Conservation (phyloP, 2,329 filamentous ascomycete genomes). For the Verticillium tricorpus region DNA sequence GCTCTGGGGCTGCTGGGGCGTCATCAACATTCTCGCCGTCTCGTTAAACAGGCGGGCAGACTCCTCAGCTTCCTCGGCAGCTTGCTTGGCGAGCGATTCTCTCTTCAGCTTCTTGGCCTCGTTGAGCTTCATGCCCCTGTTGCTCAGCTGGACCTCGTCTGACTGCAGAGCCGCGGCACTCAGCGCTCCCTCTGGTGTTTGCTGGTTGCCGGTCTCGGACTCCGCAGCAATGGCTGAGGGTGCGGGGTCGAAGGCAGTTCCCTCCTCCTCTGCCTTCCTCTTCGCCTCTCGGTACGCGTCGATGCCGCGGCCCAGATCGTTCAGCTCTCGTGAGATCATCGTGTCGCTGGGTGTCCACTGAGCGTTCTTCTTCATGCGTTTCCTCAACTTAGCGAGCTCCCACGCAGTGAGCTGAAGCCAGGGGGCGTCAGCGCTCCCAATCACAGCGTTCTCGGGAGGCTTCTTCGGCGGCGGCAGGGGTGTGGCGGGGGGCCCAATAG, state of each 20-base stretch:
- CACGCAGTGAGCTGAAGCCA: slow-evolving; percentile 63
- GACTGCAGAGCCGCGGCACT: slow-evolving; percentile 50
- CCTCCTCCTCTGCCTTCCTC: slow-evolving; percentile 61
- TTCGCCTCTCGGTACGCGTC: slow-evolving; percentile 59
- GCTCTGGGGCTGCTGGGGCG: slow-evolving; percentile 20
- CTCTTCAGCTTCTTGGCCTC: slow-evolving; percentile 72
- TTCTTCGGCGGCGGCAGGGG: slow-evolving; percentile 45
- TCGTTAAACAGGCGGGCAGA: slow-evolving; percentile 49
- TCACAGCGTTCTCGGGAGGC: slow-evolving; percentile 49
- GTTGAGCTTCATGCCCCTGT: slow-evolving; percentile 73
- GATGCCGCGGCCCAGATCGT: slow-evolving; percentile 61
- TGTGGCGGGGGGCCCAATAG: slow-evolving; percentile 28
- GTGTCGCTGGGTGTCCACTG: slow-evolving; percentile 81
- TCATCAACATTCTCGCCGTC: slow-evolving; percentile 40
- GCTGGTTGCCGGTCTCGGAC: slow-evolving; percentile 44
- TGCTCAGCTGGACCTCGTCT: slow-evolving; percentile 61
- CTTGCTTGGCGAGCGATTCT: slow-evolving; percentile 57
- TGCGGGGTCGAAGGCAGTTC: slow-evolving; percentile 51
- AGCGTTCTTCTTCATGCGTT: slow-evolving; percentile 89
- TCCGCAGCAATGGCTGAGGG: slow-evolving; percentile 39
- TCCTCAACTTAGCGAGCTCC: slow-evolving; percentile 65
- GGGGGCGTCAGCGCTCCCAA: slow-evolving; percentile 56
- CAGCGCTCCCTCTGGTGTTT: slow-evolving; percentile 56
- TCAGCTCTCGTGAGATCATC: slow-evolving; percentile 78
- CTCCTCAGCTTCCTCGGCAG: slow-evolving; percentile 58